These are phyloP conservation scores for Melastoma candidum DNA, from an alignment of 441 rosid species.

Conservation along the genomic window DNA sequence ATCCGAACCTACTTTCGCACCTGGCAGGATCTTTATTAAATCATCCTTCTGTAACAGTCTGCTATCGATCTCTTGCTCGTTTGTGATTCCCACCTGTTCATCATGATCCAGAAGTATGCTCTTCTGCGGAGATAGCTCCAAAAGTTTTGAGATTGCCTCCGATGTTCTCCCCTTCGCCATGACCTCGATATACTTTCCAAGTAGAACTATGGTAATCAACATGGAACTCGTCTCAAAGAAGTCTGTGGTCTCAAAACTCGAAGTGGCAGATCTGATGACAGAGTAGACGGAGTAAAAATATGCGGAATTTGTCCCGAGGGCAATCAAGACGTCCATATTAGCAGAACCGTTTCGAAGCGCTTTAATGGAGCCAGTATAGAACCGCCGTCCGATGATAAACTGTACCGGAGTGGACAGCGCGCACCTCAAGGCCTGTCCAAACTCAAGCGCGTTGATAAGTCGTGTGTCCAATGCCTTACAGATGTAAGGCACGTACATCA, in stretches of 20 bases:
- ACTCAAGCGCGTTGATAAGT: conserved; percentile 60
- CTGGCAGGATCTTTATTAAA: conserved; percentile 73
- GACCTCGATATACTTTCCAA: conserved; percentile 85
- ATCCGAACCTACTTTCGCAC: conserved; percentile 87
- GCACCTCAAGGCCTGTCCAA: conserved; percentile 68
- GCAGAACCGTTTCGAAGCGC: conserved; percentile 73
- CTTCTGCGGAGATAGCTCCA: conserved; percentile 70
- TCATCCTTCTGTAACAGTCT: conserved; percentile 76
- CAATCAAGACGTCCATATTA: conserved; percentile 89
- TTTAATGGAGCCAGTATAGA: conserved; percentile 69
- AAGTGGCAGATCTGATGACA: conserved; percentile 64
- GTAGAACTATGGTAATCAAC: conserved; percentile 88
- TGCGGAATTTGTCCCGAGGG: conserved; percentile 88
- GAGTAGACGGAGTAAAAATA: conserved; percentile 79
- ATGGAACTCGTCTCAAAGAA: conserved; percentile 93
- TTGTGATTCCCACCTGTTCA: conserved; percentile 44
- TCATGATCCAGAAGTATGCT: conserved; percentile 56
- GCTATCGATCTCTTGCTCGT: conserved; percentile 76
- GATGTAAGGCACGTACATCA: conserved; percentile 68
- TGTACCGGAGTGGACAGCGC: conserved; percentile 77
- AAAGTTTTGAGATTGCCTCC: conserved; percentile 87
- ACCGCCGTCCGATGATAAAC: conserved; percentile 70
- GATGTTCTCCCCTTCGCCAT: conserved; percentile 89
- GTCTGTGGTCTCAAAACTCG: conserved; percentile 57
- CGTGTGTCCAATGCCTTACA: conserved; percentile 45